Evolutionary conservation across 768 basidiomycete species (phyloP).

Genomic region (Boletus reticulatus): DNA sequence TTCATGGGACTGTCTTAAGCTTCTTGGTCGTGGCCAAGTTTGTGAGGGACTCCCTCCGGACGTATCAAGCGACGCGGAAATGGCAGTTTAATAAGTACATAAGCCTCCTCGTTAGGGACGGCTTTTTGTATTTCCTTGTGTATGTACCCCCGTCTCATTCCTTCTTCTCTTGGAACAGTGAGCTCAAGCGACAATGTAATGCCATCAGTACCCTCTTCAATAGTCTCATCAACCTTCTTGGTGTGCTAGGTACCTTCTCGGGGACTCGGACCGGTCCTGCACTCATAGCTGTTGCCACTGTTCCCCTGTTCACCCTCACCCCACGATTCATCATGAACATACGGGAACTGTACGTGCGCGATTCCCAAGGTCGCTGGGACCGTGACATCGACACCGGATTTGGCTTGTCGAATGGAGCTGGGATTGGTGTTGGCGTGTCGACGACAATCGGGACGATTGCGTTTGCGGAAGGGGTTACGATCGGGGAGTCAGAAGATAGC

Average conservation of each 20-base stretch:
- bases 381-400: neutral
- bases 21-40: neutral
- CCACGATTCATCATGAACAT: neutral
- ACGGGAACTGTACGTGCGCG: neutral
- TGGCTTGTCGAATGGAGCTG: neutral
- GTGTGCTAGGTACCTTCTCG: neutral
- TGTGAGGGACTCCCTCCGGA: neutral
- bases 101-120: neutral
- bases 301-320: neutral
- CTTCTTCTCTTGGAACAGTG: neutral
- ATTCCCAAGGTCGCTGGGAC: neutral
- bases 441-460: neutral
- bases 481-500: neutral
- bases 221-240: neutral
- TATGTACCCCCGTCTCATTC: neutral
- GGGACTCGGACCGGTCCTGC: neutral
- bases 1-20: neutral
- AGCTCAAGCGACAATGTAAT: neutral
- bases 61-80: neutral
- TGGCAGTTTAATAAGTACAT: neutral
- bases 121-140: neutral
- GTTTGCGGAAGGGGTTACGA: neutral
- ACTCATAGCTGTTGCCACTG: neutral
- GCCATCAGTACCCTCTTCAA: neutral
- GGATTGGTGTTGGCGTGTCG: neutral